Conservation (phyloP, 1,284 basidiomycete genomes). For the Heterobasidion annosum region DNA sequence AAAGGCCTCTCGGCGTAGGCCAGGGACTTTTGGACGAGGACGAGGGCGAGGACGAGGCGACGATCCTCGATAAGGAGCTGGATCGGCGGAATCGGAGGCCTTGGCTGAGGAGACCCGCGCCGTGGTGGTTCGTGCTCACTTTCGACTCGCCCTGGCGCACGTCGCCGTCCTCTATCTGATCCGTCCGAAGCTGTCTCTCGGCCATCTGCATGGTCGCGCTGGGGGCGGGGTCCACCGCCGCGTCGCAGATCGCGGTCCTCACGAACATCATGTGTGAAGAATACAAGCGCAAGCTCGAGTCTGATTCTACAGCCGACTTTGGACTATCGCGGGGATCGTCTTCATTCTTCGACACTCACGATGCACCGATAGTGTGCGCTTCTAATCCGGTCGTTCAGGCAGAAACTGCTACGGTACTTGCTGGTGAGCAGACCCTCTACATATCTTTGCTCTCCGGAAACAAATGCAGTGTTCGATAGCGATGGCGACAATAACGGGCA, state of each 20-base stretch:
- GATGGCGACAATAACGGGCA: slow-evolving; percentile 40
- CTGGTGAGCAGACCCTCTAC: slow-evolving; percentile 14
- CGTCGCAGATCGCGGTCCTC: slow-evolving; percentile 50
- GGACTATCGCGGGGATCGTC: not conserved
- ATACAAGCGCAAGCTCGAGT: slow-evolving; percentile 9
- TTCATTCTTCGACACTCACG: not conserved
- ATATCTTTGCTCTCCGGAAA: too few relatives aligned
- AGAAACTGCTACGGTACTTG: slow-evolving; percentile 58
- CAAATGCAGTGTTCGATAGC: too few relatives aligned
- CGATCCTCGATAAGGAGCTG: slow-evolving; percentile 15
- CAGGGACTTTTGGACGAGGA: not conserved
- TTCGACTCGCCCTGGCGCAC: not conserved
- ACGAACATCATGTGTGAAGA: slow-evolving; percentile 21
- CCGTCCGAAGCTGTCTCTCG: slow-evolving; percentile 40
- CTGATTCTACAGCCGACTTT: not conserved
- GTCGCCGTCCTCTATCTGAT: not conserved
- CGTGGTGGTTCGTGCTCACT: slow-evolving; percentile 50
- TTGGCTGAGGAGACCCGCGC: slow-evolving; percentile 64
- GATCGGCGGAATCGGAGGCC: slow-evolving; percentile 26
- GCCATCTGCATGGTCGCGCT: slow-evolving; percentile 43
- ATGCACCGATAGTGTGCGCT: slow-evolving; percentile 37
- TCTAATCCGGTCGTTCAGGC: slow-evolving; percentile 66
- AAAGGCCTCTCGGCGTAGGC: too few relatives aligned
- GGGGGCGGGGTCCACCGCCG: slow-evolving; percentile 43
- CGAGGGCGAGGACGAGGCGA: slow-evolving; percentile 16